Base-by-base conservation (phyloP, 345 rosid species). In the Salix exigua region DNA sequence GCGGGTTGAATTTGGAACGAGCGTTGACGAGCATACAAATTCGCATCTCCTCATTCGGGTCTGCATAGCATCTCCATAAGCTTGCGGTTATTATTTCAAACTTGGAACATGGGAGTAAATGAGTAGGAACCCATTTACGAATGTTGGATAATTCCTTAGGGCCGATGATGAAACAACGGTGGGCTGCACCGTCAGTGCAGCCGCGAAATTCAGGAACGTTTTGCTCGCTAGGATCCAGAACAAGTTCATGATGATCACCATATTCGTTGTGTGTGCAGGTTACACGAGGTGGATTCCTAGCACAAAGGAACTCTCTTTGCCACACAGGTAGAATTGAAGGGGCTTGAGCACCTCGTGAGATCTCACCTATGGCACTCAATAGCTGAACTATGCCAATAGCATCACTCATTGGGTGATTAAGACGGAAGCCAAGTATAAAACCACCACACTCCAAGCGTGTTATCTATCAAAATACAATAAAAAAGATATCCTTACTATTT, bases 51-150 rank as follows among this genome's bases (percentile, higher is more conserved):
- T 78, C 74, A 0, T 40, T 60, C 4, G 80, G 73, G 16, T 75
- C 65, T 2, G 66, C 79, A 11, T 70, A 78, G 63, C 83, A 81
- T 42, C 38, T 77, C 87, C 87, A 84, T 18, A 81, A 14, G n/a
- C 75, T 66, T 0, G 85, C 85, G 0, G 77, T 64, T 7, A 81
- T 1, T 16, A 84, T 8, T 1, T 84, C 87, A 7, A 79, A 73
- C 23, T 25, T 78, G 7, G 84, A 53, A 37, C 80, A 73, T 2
- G 33, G 65, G 10, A 10, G 25, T 17, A 61, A 73, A 23, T 50
- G 71, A 13, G 25, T 38, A 0, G 83, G 83, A 0, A 26, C 62
- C 44, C 21, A 38, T 2, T 67, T 51, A 21, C 82, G 61, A 12
- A 78, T 37, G 13, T 51, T 25, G 4, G 73, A 30, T 2, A 78